Base-by-base conservation (phyloP, 192 early-diverging fungal species). In the Piromyces finnis region DNA sequence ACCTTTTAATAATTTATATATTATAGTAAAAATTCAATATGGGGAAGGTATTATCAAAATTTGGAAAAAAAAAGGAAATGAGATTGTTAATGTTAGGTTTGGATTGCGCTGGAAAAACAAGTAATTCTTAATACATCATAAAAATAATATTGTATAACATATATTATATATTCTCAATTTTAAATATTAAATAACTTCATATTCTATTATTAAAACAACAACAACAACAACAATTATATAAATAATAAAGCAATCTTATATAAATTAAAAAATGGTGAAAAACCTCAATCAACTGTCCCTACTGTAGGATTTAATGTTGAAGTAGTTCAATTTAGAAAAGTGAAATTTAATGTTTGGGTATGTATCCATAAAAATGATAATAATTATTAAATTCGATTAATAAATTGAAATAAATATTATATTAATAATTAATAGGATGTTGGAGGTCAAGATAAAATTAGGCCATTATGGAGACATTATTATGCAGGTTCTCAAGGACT, bases 361-460 rank as follows among this genome's bases (percentile, higher is more conserved):
- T 81, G 84, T 35, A 35, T 3, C 32, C 12, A 35, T 7, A 35
- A 3, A 12, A 35, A 35, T 35, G 12, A 35, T 35, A 12, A 35
- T 35, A 7, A 12, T 7, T 35, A n/a, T n/a, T n/a, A n/a, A n/a
- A n/a, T n/a, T n/a, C n/a, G n/a, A n/a, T n/a, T n/a, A 32, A 32
- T 32, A 32, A 32, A 32, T 6, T 6, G 9, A 32, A 6, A 32
- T 32, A 6, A 32, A 32, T 6, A 32, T 32, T 32, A 32, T 32
- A 32, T 32, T 32, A 6, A 32, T 32, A 32, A 6, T 6, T 6
- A 32, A 12, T 80, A 90, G 92, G 92, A 96, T 86, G 94, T 96
- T 11, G 95, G 95, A 78, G 95, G 95, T 79, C 94, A 95, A 84
- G 94, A 95, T 84, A 94, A 96, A 88, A 96, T 96, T 84, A 89